phyloP scores from a whole-genome alignment of 2,329 filamentous ascomycete genomes.

The Ampelomyces quisqualis region DNA sequence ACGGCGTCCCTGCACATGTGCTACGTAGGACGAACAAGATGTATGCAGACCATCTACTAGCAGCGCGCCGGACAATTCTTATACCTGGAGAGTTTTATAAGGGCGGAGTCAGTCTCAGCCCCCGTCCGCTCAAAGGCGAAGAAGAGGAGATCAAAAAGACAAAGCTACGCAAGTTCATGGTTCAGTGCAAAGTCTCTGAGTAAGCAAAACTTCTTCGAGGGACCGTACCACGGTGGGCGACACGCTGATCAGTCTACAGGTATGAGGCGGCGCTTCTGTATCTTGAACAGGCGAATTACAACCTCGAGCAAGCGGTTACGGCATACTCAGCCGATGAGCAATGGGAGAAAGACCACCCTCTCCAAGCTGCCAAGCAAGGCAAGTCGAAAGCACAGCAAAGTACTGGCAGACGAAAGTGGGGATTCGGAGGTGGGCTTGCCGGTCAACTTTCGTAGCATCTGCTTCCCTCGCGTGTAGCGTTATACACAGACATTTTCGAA shows the following conservation, averaged over 20 bases:
- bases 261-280: conserved; percentile 74
- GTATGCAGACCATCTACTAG: conserved; percentile 68
- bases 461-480: too few species aligned
- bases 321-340: conserved; percentile 69
- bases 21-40: conserved; percentile 69
- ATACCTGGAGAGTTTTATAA: conserved; percentile 72
- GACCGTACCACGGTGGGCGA: not conserved
- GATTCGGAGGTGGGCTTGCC: conserved; percentile 38
- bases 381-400: conserved; percentile 38
- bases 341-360: conserved; percentile 71
- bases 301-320: conserved; percentile 64
- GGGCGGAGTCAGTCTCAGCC: conserved; percentile 66
- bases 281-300: conserved; percentile 67
- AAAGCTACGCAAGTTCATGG: conserved; percentile 75
- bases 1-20: conserved; percentile 64
- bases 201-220: conserved; percentile 50
- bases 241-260: conserved; percentile 45
- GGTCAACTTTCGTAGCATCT: conserved; percentile 36
- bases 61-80: conserved; percentile 66
- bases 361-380: conserved; percentile 51
- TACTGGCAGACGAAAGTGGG: conserved; percentile 39
- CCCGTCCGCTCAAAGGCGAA: conserved; percentile 70
- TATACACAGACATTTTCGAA: too few species aligned
- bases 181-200: conserved; percentile 72
- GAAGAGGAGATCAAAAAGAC: conserved; percentile 71